Evolutionary conservation across 1,284 basidiomycete species (phyloP), one percentile per base, ranked within the genome.

Genomic region (Microbotryum scabiosae): DNA sequence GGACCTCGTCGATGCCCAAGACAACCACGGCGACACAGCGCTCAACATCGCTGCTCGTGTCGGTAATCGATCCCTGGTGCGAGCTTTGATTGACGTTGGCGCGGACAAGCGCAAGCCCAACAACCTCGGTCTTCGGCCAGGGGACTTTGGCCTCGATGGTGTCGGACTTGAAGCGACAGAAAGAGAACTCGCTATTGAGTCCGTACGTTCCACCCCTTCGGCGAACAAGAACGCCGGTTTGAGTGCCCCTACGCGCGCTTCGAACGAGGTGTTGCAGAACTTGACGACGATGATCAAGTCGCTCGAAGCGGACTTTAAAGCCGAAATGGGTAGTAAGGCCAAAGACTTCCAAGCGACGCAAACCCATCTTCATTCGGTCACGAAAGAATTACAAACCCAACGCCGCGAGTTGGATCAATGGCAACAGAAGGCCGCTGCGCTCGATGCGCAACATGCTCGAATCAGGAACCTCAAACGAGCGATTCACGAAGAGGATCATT

Each of bases 11-110:
- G 90, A 98, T 75, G 79, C 96, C 46, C 90, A 93, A 76, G 96
- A 99, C 74, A 85, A 90, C 66, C 86, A 97, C 74, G 96, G 96
- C 1, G 96, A 99, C 73, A 97, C 96, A 1, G 90, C 92, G 5
- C 76, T 99, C 67, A 96, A 94, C 75, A 90, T 97, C 67, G 90
- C 93, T 16, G 93, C 96, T 0, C 79, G 96, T 55, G 86, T 97
- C 1, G 96, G 96, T 3, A 97, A 93, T 75, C 82, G 87, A 63
- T 85, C 86, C 66, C 77, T 98, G 65, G 90, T 97, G 21, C 81
- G 87, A 69, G 86, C 90, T 26, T 77, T 98, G 63, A 73, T 99
- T 62, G 93, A 97, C 70, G 90, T 92, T 8, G 92, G 92, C 9
- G 96, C 94, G 2, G 93, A 97, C 75, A 85, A 88, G 71, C 82